phyloP scores from a whole-genome alignment of 495 filamentous ascomycete genomes.

The Trichoderma virens region DNA sequence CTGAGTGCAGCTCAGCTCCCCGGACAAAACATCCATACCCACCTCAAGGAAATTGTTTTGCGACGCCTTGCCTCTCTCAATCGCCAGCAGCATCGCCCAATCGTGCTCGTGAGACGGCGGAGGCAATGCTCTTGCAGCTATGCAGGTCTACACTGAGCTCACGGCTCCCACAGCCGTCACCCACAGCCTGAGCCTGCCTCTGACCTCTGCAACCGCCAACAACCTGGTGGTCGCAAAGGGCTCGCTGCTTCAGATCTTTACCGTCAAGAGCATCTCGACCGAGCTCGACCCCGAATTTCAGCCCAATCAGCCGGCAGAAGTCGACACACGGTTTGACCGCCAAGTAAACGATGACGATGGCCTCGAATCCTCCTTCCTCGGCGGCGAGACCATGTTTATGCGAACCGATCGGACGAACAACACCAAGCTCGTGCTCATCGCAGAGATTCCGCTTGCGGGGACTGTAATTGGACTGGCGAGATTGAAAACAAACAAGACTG shows the following conservation, averaged over 20 bases:
- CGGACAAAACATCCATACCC: not conserved
- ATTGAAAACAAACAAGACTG: constrained; percentile 60
- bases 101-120: constrained; percentile 1
- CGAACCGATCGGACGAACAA: constrained; percentile 50
- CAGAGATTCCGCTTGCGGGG: constrained; percentile 73
- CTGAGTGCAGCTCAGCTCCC: not conserved
- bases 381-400: constrained; percentile 44
- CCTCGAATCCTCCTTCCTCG: constrained; percentile 52
- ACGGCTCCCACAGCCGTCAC: constrained; percentile 88
- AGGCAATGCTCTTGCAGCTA: constrained; percentile 17
- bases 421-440: constrained; percentile 76
- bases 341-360: constrained; percentile 51
- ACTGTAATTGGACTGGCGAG: constrained; percentile 74
- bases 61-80: not conserved
- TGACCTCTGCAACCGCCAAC: constrained; percentile 62
- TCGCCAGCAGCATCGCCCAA: not conserved
- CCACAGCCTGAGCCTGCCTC: constrained; percentile 72
- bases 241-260: constrained; percentile 85
- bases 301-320: constrained; percentile 13
- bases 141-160: constrained; percentile 80
- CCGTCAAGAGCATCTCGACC: constrained; percentile 44
- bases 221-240: constrained; percentile 86
- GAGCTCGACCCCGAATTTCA: constrained; percentile 37
- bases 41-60: constrained; percentile 6
- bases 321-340: constrained; percentile 15